phyloP scores from a whole-genome alignment of 768 basidiomycete species.

The Kwoniella bestiolae region DNA sequence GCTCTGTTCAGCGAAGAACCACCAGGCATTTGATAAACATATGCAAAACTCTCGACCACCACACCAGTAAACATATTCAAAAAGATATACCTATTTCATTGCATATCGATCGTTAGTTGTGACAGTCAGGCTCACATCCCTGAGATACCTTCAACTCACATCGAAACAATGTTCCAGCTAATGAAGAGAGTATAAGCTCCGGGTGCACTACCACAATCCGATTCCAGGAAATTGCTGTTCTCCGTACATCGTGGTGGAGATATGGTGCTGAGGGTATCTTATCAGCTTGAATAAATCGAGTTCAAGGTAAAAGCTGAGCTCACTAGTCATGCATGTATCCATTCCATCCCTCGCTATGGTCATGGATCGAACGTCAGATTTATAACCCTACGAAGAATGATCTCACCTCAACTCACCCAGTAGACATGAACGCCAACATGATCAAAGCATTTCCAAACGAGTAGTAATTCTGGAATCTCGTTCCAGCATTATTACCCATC shows the following conservation, averaged over 20 bases:
- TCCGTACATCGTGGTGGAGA: slow-evolving; percentile 81
- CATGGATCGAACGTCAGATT: not conserved
- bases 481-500: slow-evolving; percentile 70
- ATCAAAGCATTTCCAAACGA: slow-evolving; percentile 77
- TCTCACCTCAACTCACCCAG: slow-evolving; percentile 72
- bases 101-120: not conserved
- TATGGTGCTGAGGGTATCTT: slow-evolving; percentile 63
- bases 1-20: slow-evolving; percentile 79
- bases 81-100: slow-evolving; percentile 78
- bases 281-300: too few species aligned
- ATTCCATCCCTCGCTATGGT: slow-evolving; percentile 87
- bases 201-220: slow-evolving; percentile 82
- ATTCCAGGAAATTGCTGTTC: slow-evolving; percentile 62
- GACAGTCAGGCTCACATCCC: not conserved
- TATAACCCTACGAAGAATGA: not conserved
- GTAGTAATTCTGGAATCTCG: slow-evolving; percentile 73
- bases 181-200: slow-evolving; percentile 90
- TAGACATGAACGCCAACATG: slow-evolving; percentile 90
- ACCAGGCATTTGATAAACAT: slow-evolving; percentile 85
- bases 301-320: slow-evolving; percentile 44
- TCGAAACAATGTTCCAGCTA: slow-evolving; percentile 91
- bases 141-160: slow-evolving; percentile 62
- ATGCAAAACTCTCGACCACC: slow-evolving; percentile 93
- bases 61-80: slow-evolving; percentile 96
- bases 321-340: slow-evolving; percentile 97